A percentile compares a stretch with the other conserved stretches of the same genome.
Conservation (phyloP, 2,329 filamentous ascomycete genomes). For the Aspergillus sp. region DNA sequence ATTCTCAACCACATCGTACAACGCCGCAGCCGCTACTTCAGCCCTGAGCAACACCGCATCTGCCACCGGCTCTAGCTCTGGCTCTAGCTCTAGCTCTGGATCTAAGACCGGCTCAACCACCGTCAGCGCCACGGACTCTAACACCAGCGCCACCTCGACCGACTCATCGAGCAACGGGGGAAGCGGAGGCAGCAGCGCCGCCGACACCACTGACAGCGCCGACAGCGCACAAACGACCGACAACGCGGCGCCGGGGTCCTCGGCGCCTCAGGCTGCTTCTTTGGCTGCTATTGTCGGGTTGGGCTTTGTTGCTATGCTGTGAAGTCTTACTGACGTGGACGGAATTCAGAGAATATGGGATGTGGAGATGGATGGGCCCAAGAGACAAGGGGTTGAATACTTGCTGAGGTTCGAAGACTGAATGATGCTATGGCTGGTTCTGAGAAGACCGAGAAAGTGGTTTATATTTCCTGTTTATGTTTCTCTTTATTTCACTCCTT, state of each 20-base stretch:
- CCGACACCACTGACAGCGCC: constrained; percentile 3
- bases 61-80: not conserved
- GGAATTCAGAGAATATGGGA: not conserved
- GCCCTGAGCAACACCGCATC: constrained; percentile 6
- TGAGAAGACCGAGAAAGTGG: not conserved
- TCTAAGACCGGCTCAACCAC: not conserved
- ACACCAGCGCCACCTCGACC: not conserved
- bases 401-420: no score
- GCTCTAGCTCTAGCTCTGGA: not conserved
- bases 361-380: not conserved
- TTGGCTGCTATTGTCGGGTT: constrained; percentile 24
- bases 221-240: constrained; percentile 11
- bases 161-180: not conserved
- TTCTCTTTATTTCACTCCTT: not conserved
- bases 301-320: constrained; percentile 25
- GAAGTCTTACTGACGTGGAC: no score
- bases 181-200: not conserved
- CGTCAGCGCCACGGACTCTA: not conserved
- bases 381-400: not conserved
- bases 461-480: not conserved
- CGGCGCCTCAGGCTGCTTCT: constrained; percentile 15
- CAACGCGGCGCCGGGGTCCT: constrained; percentile 15
- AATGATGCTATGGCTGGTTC: no score
- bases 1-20: constrained; percentile 28
- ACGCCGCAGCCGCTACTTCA: constrained; percentile 22